These are phyloP conservation scores for Yamadazyma spencermartinsiae DNA, from an alignment of 1,139 yeast genomes.

Conservation along the genomic window DNA sequence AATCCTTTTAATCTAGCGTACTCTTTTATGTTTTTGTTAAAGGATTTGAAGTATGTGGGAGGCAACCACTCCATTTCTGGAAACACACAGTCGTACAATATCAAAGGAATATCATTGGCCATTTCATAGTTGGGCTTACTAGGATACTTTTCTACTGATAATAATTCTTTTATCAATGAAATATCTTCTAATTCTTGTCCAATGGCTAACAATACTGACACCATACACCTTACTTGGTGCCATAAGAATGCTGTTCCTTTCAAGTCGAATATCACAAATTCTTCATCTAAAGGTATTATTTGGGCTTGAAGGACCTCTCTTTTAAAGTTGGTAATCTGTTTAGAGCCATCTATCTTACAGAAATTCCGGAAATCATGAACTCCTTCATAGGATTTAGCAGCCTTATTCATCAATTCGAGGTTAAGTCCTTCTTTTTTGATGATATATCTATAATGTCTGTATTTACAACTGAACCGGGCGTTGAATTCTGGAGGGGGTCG, in stretches of 20 bases:
- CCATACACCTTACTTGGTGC: conserved; percentile 98
- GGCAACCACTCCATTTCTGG: conserved; percentile 67
- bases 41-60: conserved; percentile 22
- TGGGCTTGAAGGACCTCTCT: conserved; percentile 58
- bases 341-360: conserved; percentile 91
- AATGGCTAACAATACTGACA: conserved; percentile 74
- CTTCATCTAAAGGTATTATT: conserved; percentile 45
- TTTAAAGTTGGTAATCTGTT: conserved; percentile 76
- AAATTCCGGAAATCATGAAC: conserved; percentile 91
- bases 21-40: conserved; percentile 27
- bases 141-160: conserved; percentile 61
- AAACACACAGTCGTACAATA: conserved; percentile 84
- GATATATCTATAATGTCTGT: conserved; percentile 82
- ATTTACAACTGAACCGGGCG: conserved; percentile 86
- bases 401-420: conserved; percentile 64
- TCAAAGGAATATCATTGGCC: conserved; percentile 91
- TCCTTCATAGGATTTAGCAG: conserved; percentile 68
- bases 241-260: conserved; percentile 91
- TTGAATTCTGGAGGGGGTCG: conserved; percentile 83
- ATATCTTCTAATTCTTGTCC: conserved; percentile 78
- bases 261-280: conserved; percentile 69
- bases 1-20: conserved; percentile 26
- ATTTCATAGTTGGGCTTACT: conserved; percentile 80
- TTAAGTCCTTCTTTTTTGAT: conserved; percentile 60
- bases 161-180: conserved; percentile 52